These are phyloP conservation scores for Pistacia vera DNA, from an alignment of 345 rosid species.

Conservation along the genomic window DNA sequence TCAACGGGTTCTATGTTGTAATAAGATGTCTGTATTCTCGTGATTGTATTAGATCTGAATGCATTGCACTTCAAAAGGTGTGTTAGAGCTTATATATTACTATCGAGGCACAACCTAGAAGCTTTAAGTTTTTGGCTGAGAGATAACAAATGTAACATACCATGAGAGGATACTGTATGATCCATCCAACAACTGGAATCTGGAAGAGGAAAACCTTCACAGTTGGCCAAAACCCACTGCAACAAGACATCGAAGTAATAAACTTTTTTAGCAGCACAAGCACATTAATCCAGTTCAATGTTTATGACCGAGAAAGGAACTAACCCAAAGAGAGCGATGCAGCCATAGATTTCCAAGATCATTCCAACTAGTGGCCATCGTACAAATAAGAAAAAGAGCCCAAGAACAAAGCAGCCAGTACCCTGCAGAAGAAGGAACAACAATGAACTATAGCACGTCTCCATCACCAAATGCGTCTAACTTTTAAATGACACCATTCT, in stretches of 20 bases:
- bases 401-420: slow-evolving; percentile 65
- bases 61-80: not conserved
- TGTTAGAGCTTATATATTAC: not conserved
- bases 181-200: slow-evolving; percentile 90
- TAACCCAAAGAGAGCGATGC: slow-evolving; percentile 77
- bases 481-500: not conserved
- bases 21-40: no score
- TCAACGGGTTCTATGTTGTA: not conserved
- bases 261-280: slow-evolving; percentile 1
- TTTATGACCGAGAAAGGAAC: slow-evolving; percentile 24
- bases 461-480: not conserved
- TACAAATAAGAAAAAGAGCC: slow-evolving; percentile 83
- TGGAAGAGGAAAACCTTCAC: slow-evolving; percentile 65
- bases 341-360: slow-evolving; percentile 68
- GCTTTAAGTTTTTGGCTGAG: no score
- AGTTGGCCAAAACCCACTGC: slow-evolving; percentile 87
- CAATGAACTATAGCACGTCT: not conserved
- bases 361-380: slow-evolving; percentile 93
- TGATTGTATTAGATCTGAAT: not conserved
- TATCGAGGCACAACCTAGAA: not conserved
- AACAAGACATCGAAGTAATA: slow-evolving; percentile 23
- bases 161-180: slow-evolving; percentile 70
- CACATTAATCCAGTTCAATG: slow-evolving; percentile 6
- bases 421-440: slow-evolving; percentile 55
- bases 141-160: slow-evolving; percentile 37